Evolutionary conservation across 2,329 filamentous ascomycete species (phyloP), one percentile per base, ranked within the genome.

Genomic region (Epichloe sibirici): DNA sequence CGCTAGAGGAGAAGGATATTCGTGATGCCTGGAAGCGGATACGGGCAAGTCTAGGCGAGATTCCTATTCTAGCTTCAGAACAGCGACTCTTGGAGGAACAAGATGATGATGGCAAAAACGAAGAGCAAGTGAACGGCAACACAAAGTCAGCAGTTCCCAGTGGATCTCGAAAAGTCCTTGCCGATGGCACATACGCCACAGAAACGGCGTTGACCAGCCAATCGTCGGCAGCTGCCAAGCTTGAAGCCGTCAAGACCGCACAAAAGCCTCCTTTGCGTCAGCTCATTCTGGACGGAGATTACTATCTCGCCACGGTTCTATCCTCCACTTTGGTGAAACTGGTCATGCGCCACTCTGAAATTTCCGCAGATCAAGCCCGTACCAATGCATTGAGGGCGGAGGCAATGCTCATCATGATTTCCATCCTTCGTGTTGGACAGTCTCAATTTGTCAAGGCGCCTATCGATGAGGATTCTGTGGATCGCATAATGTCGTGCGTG

Each of bases 331-430:
- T 98, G 53, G 95, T 93, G 15, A 98, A 98, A 73, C 79, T 98
- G 51, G 93, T 98, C 49, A 95, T 98, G 90, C 87, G 93, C 51
- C 90, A 97, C 67, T 86, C 89, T 2, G 90, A 97, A 65, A 90
- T 97, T 55, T 96, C 91, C 1, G 75, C 85, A 25, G 91, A 96
- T 62, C 71, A 77, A 44, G 87, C 88, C 44, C 85, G 93, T 40
- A 97, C 91, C 34, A 98, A 98, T 62, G 90, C 91, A 34, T 79
- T 98, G 28, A 86, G 89, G 48, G 93, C 93, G 3, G 93, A 98
- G 70, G 93, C 93, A 45, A 98, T 98, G 93, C 79, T 98, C 51
- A 97, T 98, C 66, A 95, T 97, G 90, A 95, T 98, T 61, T 97
- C 93, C 5, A 94, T 98, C 60, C 89, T 98, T 59, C 90, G 93